A percentile compares a stretch with the other conserved stretches of the same genome.
These are phyloP conservation scores for Gynochthodes officinalis DNA, from an alignment of 257 asterid species.

Conservation along the genomic window DNA sequence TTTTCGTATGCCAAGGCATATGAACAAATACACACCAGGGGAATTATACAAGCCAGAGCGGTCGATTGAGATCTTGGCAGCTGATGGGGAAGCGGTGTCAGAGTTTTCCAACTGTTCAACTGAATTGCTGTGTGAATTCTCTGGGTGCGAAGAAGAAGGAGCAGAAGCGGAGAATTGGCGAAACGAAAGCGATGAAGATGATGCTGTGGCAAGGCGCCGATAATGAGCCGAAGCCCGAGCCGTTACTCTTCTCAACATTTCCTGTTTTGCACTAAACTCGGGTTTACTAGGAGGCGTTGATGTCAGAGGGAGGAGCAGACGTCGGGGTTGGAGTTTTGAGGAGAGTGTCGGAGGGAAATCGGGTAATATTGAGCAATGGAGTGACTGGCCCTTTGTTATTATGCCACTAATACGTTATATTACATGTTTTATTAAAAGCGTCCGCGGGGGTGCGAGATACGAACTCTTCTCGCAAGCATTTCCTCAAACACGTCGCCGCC, in stretches of 20 bases:
- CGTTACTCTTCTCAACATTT: slow-evolving; percentile 52
- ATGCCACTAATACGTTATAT: too few species aligned
- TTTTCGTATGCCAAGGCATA: too few species aligned
- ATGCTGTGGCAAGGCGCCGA: slow-evolving; percentile 30
- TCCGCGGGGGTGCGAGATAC: too few species aligned
- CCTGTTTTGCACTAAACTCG: too few species aligned
- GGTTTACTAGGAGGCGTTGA: too few species aligned
- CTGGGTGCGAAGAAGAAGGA: slow-evolving; percentile 33
- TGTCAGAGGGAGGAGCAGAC: too few species aligned
- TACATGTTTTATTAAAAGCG: too few species aligned
- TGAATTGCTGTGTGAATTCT: slow-evolving; percentile 36
- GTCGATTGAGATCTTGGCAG: slow-evolving; percentile 73
- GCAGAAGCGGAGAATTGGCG: slow-evolving; percentile 37
- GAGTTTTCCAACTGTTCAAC: slow-evolving; percentile 66
- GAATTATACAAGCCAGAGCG: slow-evolving; percentile 74
- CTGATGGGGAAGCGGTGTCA: slow-evolving; percentile 22
- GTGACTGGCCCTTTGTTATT: too few species aligned
- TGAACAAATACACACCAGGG: too few species aligned
- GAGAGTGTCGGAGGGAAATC: too few species aligned
- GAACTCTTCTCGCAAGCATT: neutral
- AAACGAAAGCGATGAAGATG: slow-evolving; percentile 9
- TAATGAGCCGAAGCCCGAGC: slow-evolving; percentile 38
- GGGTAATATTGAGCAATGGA: too few species aligned
- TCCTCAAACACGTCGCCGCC: neutral
- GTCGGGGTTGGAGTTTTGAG: too few species aligned